A percentile compares a stretch with the other conserved stretches of the same genome.
phyloP scores from a whole-genome alignment of 2,329 filamentous ascomycete genomes.

The Fusarium nurragi region DNA sequence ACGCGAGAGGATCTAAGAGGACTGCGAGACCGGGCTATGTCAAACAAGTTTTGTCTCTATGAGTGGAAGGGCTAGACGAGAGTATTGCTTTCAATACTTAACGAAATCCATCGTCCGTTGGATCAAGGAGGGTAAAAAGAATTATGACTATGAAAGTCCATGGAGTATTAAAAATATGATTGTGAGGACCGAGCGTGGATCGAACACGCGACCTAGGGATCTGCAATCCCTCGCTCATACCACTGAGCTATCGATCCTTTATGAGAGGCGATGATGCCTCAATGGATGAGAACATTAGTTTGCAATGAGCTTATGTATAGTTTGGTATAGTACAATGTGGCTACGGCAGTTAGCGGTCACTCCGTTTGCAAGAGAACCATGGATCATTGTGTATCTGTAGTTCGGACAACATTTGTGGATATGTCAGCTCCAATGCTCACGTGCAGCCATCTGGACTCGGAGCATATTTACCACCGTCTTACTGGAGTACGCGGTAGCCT shows the following conservation, averaged over 20 bases:
- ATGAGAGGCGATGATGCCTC: too few relatives aligned
- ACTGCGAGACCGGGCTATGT: too few relatives aligned
- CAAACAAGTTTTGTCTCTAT: too few relatives aligned
- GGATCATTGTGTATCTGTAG: background rate
- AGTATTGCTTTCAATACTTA: too few relatives aligned
- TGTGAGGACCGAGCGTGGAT: slow-evolving; percentile 36
- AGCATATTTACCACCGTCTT: background rate
- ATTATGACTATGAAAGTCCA: background rate
- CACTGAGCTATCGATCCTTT: slow-evolving; percentile 39
- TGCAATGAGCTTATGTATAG: accelerated
- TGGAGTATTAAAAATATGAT: background rate
- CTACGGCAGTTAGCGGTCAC: too few relatives aligned
- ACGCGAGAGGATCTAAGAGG: too few relatives aligned
- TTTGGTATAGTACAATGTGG: too few relatives aligned
- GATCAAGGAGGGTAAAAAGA: background rate
- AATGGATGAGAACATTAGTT: accelerated
- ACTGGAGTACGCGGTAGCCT: background rate
- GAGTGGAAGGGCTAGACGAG: too few relatives aligned
- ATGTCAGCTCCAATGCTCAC: background rate
- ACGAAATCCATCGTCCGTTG: too few relatives aligned
- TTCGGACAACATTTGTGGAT: background rate
- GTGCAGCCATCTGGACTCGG: background rate
- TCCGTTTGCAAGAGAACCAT: background rate
- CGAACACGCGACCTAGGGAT: slow-evolving; percentile 40
- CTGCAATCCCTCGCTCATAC: slow-evolving; percentile 40